These are phyloP conservation scores for Chaetomiaceae sp. DNA, from an alignment of 2,329 filamentous ascomycete genomes.

Conservation along the genomic window DNA sequence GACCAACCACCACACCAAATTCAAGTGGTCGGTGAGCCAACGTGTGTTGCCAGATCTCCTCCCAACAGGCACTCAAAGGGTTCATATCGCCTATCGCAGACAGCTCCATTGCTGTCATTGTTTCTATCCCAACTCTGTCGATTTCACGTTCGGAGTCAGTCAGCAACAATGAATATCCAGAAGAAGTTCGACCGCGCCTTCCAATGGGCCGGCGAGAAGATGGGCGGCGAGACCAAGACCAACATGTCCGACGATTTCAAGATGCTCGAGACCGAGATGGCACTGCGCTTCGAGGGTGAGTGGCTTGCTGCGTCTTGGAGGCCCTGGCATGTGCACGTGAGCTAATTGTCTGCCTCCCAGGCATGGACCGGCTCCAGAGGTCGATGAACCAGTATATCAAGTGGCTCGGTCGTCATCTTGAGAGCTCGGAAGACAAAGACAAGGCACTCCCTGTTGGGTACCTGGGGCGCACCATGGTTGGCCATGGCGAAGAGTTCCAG, in stretches of 20 bases:
- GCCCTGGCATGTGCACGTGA: no score
- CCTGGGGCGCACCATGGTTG: conserved; percentile 78
- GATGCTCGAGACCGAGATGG: conserved; percentile 83
- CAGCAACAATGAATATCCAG: conserved; percentile 45
- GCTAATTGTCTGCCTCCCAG: conserved; percentile 39
- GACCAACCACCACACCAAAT: conserved; percentile 18
- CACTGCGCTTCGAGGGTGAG: conserved; percentile 77
- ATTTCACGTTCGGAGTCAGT: neutral
- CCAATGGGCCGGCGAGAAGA: conserved; percentile 97
- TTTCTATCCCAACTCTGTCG: neutral
- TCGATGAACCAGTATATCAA: conserved; percentile 85
- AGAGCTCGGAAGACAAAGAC: conserved; percentile 75
- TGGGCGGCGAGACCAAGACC: conserved; percentile 87
- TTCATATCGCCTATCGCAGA: neutral
- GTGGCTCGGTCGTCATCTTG: conserved; percentile 75
- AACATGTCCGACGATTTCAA: conserved; percentile 87
- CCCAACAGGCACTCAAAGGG: neutral
- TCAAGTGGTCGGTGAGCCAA: conserved; percentile 16
- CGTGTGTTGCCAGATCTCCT: conserved; percentile 8
- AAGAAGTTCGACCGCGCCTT: conserved; percentile 95
- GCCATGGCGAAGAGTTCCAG: conserved; percentile 89
- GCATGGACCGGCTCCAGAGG: conserved; percentile 82
- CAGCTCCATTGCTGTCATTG: neutral
- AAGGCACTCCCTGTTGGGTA: conserved; percentile 75
- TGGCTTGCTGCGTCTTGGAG: no score